Conservation (phyloP, 2,329 filamentous ascomycete species). For the Cylindrodendrum hubeiense region DNA sequence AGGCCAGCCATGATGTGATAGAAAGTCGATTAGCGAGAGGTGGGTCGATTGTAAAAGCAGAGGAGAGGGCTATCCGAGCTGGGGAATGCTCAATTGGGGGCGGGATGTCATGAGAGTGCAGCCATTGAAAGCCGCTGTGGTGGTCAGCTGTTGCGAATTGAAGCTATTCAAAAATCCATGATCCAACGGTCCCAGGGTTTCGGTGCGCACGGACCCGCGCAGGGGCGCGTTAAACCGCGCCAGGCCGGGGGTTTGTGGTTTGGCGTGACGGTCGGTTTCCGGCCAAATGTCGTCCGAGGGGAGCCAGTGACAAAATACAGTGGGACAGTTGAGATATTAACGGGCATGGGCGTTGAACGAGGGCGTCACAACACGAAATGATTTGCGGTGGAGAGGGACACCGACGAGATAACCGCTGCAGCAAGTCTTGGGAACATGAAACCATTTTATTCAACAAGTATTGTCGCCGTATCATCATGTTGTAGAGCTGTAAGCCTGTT, state of each 20-base stretch:
- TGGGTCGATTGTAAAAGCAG: not conserved
- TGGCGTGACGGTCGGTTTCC: conserved; percentile 31
- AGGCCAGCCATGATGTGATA: conserved; percentile 49
- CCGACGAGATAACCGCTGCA: too few species aligned
- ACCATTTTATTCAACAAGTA: not conserved
- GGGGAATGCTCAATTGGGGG: conserved; percentile 9
- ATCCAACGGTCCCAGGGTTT: conserved; percentile 19
- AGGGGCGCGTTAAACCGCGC: not conserved
- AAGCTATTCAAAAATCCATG: conserved; percentile 34
- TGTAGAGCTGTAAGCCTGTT: conserved; percentile 6
- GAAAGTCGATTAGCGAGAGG: not conserved
- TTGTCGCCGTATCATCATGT: not conserved
- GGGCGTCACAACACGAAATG: not conserved
- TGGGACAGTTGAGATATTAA: conserved; percentile 27
- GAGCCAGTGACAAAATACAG: conserved; percentile 27
- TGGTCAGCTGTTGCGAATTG: conserved; percentile 9
- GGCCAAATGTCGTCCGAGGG: conserved; percentile 34
- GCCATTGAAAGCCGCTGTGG: conserved; percentile 14
- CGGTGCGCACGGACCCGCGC: conserved; percentile 32
- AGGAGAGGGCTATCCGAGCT: not conserved
- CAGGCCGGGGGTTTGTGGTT: conserved; percentile 1
- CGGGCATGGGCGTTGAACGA: conserved; percentile 6
- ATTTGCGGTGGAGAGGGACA: not conserved
- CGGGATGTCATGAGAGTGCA: conserved; percentile 20
- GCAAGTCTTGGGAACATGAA: not conserved